Evolutionary conservation across 2,329 filamentous ascomycete genomes (phyloP).

Genomic region (Fusarium abutilonis): DNA sequence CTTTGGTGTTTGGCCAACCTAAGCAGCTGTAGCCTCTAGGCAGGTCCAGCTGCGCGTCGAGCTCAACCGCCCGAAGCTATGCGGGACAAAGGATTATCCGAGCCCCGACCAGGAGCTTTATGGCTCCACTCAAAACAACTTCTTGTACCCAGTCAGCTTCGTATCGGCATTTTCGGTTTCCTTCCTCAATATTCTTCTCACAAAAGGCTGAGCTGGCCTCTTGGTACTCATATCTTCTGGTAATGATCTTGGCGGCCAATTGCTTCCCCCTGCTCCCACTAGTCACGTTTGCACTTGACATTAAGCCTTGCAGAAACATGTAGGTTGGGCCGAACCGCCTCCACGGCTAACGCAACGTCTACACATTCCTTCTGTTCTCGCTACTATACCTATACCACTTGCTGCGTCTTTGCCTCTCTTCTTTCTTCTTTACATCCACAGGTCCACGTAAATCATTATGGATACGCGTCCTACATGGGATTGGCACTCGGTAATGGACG

Average conservation of each 20-base stretch:
- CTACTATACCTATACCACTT: conserved; percentile 12
- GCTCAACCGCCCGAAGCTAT: conserved; percentile 43
- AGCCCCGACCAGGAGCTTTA: conserved; percentile 12
- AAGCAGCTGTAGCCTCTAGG: conserved; percentile 48
- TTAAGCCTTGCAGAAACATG: conserved; percentile 40
- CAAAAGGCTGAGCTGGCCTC: conserved; percentile 48
- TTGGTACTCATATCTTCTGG: conserved; percentile 31
- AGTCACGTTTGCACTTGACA: conserved; percentile 15
- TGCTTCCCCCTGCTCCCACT: conserved; percentile 36
- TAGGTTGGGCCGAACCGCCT: conserved; percentile 43
- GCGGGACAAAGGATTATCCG: conserved; percentile 47
- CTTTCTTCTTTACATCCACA: conserved; percentile 36
- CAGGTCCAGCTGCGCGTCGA: conserved; percentile 54
- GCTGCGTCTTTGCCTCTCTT: conserved; percentile 17
- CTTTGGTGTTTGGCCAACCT: conserved; percentile 48
- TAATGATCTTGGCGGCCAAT: conserved; percentile 35
- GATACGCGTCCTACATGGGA: conserved; percentile 43
- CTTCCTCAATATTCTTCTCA: conserved; percentile 38
- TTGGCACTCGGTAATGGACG: conserved; percentile 41
- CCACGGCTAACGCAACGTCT: conserved; percentile 15
- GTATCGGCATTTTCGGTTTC: conserved; percentile 43
- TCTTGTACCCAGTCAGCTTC: conserved; percentile 36
- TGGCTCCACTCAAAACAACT: conserved; percentile 29
- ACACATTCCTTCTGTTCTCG: conserved; percentile 18
- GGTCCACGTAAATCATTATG: conserved; percentile 42